Base-by-base conservation (phyloP, 352 stramenopile genomes). In the Globisporangium megalacanthum region DNA sequence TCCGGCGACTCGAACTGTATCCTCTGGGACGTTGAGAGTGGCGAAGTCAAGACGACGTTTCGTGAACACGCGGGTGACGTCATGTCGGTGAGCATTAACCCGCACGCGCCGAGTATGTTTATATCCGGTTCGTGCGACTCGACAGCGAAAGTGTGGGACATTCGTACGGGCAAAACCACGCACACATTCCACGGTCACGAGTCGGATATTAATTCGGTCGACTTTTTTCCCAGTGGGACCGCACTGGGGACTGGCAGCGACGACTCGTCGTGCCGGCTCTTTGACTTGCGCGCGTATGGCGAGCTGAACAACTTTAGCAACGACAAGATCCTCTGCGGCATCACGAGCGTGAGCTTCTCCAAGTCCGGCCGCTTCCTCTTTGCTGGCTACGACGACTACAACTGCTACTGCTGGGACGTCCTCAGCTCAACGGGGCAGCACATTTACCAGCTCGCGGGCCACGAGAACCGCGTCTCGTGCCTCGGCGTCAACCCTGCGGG, bases 1-100 rank as follows among this genome's bases (percentile, higher is more conserved):
- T 98, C 87, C 11, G 97, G 96, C 25, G 97, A 99, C 80, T 98
- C 96, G 36, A 99, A 97, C 50, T 99, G 95, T 70, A 99, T 99
- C 69, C 79, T 98, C n/a, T 99, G 97, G 97, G 97, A 99, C 72
- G 87, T 99, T 45, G 89, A 98, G 61, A 96, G 75, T 31, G 86
- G 88, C 31, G 86, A 97, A 68, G 86, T 97, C 59, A 95, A 98
- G 61, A 94, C 83, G 33, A 97, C 86, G 11, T 99, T 99, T 81
- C 89, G 83, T n/a, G 97, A 99, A 75, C 97, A 99, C 77, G 90
- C 84, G 22, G 95, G 89, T 9, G 96, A 99, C 75, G 96, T 99
- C 60, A 99, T 99, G 96, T 97, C 83, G 25, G 76, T 99, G 37
- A 92, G 90, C 36, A 91, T 99, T 49, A 89, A 96, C 60, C 95